These are phyloP conservation scores for Colletotrichum incanum DNA, from an alignment of 2,329 filamentous ascomycete genomes.

Conservation along the genomic window DNA sequence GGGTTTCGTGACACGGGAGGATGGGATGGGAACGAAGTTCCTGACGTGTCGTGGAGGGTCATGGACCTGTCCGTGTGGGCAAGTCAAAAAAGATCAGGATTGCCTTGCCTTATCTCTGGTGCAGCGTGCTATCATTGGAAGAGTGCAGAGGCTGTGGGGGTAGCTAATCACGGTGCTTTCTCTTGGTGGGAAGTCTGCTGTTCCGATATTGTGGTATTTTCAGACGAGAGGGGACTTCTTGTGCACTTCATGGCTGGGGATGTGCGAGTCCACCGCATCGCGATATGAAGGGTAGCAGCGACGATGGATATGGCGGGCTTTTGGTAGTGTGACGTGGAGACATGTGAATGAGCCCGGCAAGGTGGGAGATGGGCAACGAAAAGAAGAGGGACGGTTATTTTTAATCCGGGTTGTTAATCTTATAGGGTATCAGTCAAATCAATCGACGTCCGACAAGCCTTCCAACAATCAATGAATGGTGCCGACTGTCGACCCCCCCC, in stretches of 20 bases:
- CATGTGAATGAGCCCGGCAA: not conserved
- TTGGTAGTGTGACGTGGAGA: slow-evolving; percentile 32
- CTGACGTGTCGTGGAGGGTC: not conserved
- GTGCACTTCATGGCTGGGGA: not conserved
- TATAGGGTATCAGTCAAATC: slow-evolving; percentile 18
- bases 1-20: slow-evolving; percentile 3
- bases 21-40: slow-evolving; percentile 16
- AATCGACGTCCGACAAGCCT: not conserved
- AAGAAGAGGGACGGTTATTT: slow-evolving; percentile 19
- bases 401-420: slow-evolving; percentile 29
- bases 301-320: slow-evolving; percentile 14
- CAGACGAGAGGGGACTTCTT: not conserved
- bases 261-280: not conserved
- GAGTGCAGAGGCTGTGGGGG: slow-evolving; percentile 9
- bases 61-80: not conserved
- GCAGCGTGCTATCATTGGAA: not conserved
- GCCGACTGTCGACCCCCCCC: not conserved
- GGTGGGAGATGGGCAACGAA: not conserved
- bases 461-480: not conserved
- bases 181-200: slow-evolving; percentile 1
- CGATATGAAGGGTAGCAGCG: slow-evolving; percentile 8
- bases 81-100: slow-evolving; percentile 10
- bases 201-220: not conserved
- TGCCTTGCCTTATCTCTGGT: slow-evolving; percentile 18
- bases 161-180: not conserved